A percentile compares a stretch with the other conserved stretches of the same genome.
Evolutionary conservation across 164 flowering plant species (phyloP).

Genomic region (Chimonanthus praecox): DNA sequence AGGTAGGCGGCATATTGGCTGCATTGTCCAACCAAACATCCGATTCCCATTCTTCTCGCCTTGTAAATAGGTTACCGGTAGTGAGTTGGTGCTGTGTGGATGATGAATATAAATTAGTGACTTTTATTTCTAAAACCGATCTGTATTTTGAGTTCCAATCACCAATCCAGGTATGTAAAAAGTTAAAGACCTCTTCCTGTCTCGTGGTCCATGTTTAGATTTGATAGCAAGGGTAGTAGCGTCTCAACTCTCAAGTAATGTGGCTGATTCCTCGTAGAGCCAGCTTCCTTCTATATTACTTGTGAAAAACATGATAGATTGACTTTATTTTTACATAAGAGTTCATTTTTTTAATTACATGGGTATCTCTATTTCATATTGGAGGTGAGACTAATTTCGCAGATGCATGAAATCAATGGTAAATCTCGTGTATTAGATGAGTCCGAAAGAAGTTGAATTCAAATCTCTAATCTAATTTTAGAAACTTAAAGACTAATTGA

Average conservation of each 20-base stretch:
- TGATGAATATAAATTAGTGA: neutral
- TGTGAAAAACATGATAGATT: too few relatives aligned
- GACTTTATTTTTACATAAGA: too few relatives aligned
- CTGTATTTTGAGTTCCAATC: neutral
- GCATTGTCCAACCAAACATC: neutral
- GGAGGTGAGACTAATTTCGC: too few relatives aligned
- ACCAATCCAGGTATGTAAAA: constrained; percentile 3
- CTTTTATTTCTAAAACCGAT: neutral
- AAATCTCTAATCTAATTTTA: too few relatives aligned
- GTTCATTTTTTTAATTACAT: neutral
- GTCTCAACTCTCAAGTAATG: neutral
- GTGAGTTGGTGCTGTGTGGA: neutral
- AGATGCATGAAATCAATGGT: too few relatives aligned
- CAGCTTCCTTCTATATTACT: too few relatives aligned
- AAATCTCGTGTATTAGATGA: too few relatives aligned
- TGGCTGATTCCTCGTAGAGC: neutral
- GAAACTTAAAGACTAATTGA: too few relatives aligned
- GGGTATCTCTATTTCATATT: too few relatives aligned
- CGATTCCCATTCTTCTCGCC: neutral
- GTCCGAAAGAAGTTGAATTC: too few relatives aligned
- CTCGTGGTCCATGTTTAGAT: neutral
- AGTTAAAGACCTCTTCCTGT: neutral
- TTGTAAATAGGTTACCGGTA: neutral
- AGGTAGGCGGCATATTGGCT: neutral
- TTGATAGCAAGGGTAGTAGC: neutral